Base-by-base conservation (phyloP, 2,329 filamentous ascomycete species). In the Chalara sp. region DNA sequence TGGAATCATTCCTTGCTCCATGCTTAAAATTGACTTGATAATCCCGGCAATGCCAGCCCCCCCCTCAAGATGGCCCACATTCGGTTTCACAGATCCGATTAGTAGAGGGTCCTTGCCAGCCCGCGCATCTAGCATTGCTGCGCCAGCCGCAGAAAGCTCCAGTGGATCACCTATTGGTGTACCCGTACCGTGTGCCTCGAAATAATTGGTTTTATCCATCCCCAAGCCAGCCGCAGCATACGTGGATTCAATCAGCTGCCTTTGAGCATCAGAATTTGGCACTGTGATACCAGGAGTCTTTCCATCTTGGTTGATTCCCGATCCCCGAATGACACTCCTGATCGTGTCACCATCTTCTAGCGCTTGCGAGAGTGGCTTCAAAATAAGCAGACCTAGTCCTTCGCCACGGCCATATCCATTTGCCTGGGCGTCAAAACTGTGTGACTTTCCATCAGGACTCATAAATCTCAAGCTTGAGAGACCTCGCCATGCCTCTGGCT, bases 381-480 rank as follows among this genome's bases (percentile, higher is more conserved):
- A 59, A 5, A 84, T 59, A 1, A 86, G 63, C 11, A 78, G 71
- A 0, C 72, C 79, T 29, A 79, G 69, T 0, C 81, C 83, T 58
- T 87, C 83, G 1, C 80, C 82, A 35, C 81, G 71, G 0, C 75
- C 79, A 57, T 86, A 87, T 1, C 83, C 83, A 53, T 81, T 76
- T 28, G 79, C 83, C 2, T 73, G 69, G n/a, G 70, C 59, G 55
- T 84, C 81, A 56, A 81, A 84, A 4, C 69, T 67, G 50, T 75
- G 75, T 54, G 74, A 78, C n/a, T 68, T 61, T 1, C 73, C 70
- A 63, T 56, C 57, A n/a, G 47, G 47, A 30, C 47, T 50, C 1
- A 56, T 42, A 30, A 58, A 47, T 5, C 21, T 21, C 21, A 21
- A 21, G 21, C 21, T 21, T 21, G 21, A 21, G 21, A 21, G 21